phyloP scores from a whole-genome alignment of 805 yeast genomes.

The Huiozyma sinensis region DNA sequence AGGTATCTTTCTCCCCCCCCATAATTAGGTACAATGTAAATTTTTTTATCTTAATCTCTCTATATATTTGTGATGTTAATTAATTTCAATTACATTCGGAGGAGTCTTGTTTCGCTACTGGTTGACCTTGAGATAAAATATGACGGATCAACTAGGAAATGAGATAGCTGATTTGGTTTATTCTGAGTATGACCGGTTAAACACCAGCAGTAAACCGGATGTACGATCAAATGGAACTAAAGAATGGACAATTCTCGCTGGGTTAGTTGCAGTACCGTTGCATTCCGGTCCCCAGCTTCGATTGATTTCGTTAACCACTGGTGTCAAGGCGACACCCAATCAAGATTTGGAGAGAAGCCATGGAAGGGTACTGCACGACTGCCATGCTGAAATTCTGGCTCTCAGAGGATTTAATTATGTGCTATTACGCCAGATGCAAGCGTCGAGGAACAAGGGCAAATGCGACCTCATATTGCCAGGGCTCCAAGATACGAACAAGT shows the following conservation, averaged over 20 bases:
- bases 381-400: conserved; percentile 81
- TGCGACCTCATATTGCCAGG: conserved; percentile 6
- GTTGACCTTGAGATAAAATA: no score
- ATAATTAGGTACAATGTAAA: no score
- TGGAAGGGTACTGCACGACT: conserved; percentile 71
- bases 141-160: conserved; percentile 9
- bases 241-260: conserved; percentile 83
- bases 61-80: no score
- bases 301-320: conserved; percentile 56
- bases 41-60: no score
- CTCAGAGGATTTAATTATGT: conserved; percentile 59
- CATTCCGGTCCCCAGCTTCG: conserved; percentile 11
- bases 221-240: conserved; percentile 48
- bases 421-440: conserved; percentile 38
- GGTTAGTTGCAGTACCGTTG: conserved; percentile 41
- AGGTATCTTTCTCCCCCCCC: no score
- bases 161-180: conserved; percentile 11
- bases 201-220: conserved; percentile 45
- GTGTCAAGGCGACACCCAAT: conserved; percentile 71
- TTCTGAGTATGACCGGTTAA: conserved; percentile 24
- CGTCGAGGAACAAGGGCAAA: conserved; percentile 5
- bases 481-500: conserved; percentile 9
- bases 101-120: no score
- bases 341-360: conserved; percentile 28
- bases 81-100: no score